Conservation (phyloP, 768 basidiomycete genomes). For the Polyporus arcularius region DNA sequence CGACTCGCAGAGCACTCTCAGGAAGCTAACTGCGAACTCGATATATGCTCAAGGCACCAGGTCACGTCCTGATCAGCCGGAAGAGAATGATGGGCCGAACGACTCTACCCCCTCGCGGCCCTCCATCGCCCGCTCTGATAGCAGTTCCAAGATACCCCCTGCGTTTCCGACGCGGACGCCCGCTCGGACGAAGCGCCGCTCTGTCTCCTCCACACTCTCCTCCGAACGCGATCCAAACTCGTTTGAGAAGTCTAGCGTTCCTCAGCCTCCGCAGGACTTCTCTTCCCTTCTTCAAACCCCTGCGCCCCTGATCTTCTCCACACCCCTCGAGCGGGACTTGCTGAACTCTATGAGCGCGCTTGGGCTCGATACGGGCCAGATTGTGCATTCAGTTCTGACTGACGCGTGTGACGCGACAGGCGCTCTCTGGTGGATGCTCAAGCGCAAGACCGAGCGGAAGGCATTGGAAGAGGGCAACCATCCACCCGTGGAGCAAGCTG, state of each 20-base stretch:
- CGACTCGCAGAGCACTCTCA: constrained; percentile 49
- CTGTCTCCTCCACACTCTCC: constrained; percentile 82
- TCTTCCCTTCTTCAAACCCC: constrained; percentile 61
- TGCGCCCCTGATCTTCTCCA: constrained; percentile 85
- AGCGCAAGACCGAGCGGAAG: constrained; percentile 73
- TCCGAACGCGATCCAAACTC: constrained; percentile 50
- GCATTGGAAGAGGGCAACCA: constrained; percentile 41
- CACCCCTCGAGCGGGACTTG: constrained; percentile 75
- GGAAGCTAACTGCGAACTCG: constrained; percentile 35
- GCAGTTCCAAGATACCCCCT: constrained; percentile 46
- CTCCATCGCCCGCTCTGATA: constrained; percentile 27
- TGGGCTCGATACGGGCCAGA: constrained; percentile 93
- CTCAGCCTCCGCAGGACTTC: constrained; percentile 55
- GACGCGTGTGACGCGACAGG: constrained; percentile 93
- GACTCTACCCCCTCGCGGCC: constrained; percentile 30
- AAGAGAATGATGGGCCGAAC: constrained; percentile 43
- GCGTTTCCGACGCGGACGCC: constrained; percentile 80
- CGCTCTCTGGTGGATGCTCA: constrained; percentile 96
- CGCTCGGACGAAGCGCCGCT: constrained; percentile 92
- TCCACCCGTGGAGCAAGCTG: constrained; percentile 25
- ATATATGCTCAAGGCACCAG: constrained; percentile 23
- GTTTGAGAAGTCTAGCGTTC: constrained; percentile 43
- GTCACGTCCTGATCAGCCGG: constrained; percentile 48
- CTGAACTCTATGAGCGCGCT: constrained; percentile 71
- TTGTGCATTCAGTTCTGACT: constrained; percentile 88